Base-by-base conservation (phyloP, 176 grass and related monocot species). In the Aechmea fasciata region DNA sequence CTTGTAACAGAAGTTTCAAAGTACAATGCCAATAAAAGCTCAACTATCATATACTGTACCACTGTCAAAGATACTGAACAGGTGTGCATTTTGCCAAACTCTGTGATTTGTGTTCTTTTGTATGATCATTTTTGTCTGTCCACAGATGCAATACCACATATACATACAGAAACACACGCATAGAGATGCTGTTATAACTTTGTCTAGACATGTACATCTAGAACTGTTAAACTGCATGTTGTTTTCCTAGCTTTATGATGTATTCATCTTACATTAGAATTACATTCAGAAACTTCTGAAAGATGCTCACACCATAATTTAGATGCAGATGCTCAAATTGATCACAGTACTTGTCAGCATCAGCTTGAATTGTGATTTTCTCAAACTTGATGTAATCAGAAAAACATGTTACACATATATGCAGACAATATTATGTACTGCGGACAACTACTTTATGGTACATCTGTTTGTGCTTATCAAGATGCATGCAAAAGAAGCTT, bases 21-120 rank as follows among this genome's bases (percentile, higher is more conserved):
- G 52, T 83, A 78, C 66, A 81, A 75, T 74, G 48, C 63, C 75
- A 71, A 12, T 50, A 79, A 83, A 52, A 84, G 87, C 48, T 97
- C 93, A 79, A 92, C 86, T 66, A 97, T 92, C 51, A 85, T 97
- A 71, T 97, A 92, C 57, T 92, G 93, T 78, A 92, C 83, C 0
- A 92, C 93, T 50, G 79, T 97, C 68, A 83, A 84, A 11, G 89
- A 97, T 49, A 92, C 93, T 49, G 71, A 87, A 85, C 83, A 97
- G 86, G 93, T 97, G 75, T 63, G 52, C 64, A 23, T 48, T 33
- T 76, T 82, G 70, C 18, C 50, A 63, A 47, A 47, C 25, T 48
- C 57, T 73, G 10, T 22, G 22, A 65, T 59, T 17, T 19, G 54
- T 59, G 19, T 15, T 59, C 19, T 10, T 18, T 17, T 2, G 8